A percentile compares a stretch with the other conserved stretches of the same genome.
These are phyloP conservation scores for Pseudogymnoascus sp. DNA, from an alignment of 2,329 filamentous ascomycete genomes.

Conservation along the genomic window DNA sequence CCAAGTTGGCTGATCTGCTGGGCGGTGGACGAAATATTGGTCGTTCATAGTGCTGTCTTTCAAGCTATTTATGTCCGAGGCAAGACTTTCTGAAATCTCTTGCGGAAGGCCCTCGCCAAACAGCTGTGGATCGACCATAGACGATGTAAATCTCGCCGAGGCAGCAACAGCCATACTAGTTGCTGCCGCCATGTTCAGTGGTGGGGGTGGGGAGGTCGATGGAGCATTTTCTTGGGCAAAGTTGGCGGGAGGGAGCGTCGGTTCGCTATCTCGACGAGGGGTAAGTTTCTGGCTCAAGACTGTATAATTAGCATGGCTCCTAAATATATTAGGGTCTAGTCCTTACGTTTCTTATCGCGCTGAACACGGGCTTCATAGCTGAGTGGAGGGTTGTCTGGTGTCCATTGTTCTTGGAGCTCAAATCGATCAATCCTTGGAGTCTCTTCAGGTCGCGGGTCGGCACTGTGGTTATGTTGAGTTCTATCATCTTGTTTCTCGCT, in stretches of 20 bases:
- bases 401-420: slow-evolving; percentile 51
- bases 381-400: slow-evolving; percentile 46
- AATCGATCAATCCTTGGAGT: slow-evolving; percentile 29
- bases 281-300: slow-evolving; percentile 17
- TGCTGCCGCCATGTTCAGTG: slow-evolving; percentile 23
- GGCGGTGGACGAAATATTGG: slow-evolving; percentile 16
- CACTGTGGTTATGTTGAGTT: slow-evolving; percentile 38
- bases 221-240: slow-evolving; percentile 20
- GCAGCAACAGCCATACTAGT: slow-evolving; percentile 23
- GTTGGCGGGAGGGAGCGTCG: slow-evolving; percentile 14
- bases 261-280: slow-evolving; percentile 19
- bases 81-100: slow-evolving; percentile 17
- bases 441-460: slow-evolving; percentile 21
- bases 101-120: slow-evolving; percentile 18
- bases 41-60: slow-evolving; percentile 13
- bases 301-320: slow-evolving; percentile 21
- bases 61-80: slow-evolving; percentile 21
- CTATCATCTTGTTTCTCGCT: slow-evolving; percentile 50
- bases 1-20: slow-evolving; percentile 22
- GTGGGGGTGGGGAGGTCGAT: slow-evolving; percentile 21
- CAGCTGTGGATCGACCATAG: slow-evolving; percentile 30
- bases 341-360: slow-evolving; percentile 34
- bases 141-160: slow-evolving; percentile 23
- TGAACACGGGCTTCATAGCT: slow-evolving; percentile 37
- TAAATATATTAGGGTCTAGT: slow-evolving; percentile 16